Base-by-base conservation (phyloP, 2,329 filamentous ascomycete species). In the Aschersonia sp. region DNA sequence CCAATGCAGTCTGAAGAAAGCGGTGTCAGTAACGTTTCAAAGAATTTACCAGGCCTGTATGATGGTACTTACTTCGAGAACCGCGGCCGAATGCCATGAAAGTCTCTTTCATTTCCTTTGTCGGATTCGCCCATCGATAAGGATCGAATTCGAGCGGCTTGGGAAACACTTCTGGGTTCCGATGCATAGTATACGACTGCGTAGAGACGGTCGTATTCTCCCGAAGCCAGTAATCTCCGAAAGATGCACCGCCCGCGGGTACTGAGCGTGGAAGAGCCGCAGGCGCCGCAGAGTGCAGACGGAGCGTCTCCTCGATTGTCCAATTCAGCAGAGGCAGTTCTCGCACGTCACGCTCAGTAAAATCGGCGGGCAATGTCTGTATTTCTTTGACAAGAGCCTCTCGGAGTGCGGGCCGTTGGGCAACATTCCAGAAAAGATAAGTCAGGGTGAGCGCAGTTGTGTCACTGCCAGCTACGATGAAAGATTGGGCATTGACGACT, bases 61-160 rank as follows among this genome's bases (percentile, higher is more conserved):
- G 28, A 44, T 30, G 31, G 5, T 3, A 47, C 56, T 47, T 53
- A 58, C 71, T 67, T 45, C 72, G 62, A 0, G 73, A 64, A 2
- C 76, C 76, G 4, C 66, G 70, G 1, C 75, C 74, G 55, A 78
- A 80, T 0, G 75, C 68, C 50, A 71, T 65, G 48, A 67, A 75
- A 0, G 69, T 66, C 2, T 68, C 66, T 51, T 71, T 76, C 64
- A 72, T 71, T 5, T 55, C 60, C 45, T 53, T 59, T 5, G 53
- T 68, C 4, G 53, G 50, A 5, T 40, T 48, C 5, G 5, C 50
- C 53, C 54, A 55, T 2, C 53, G 53, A 31, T 47, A 44, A 5
- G 53, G 53, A 5, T 50, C n/a, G 41, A 53, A 54, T 3, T 40
- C 61, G 12, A 48, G 56, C 0, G 72, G 70, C 0, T 71, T 58